Percentiles rank a stretch among this genome's conserved stretches.
Evolutionary conservation across 2,329 filamentous ascomycete species (phyloP).

Genomic region (Keithomyces neogunnii): DNA sequence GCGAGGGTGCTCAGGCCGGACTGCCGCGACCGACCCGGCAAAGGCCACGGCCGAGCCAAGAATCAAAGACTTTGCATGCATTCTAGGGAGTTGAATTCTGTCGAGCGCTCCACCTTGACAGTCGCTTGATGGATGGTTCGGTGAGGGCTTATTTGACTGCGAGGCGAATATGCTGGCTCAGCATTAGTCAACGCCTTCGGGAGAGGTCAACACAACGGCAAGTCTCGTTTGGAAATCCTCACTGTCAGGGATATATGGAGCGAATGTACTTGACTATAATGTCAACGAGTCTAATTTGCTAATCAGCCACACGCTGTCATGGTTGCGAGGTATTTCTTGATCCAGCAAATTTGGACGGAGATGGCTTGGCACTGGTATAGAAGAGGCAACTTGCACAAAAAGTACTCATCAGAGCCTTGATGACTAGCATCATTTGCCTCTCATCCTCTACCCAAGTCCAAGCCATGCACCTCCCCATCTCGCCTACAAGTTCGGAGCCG

Average conservation of each 20-base stretch:
- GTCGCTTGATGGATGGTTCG: not conserved
- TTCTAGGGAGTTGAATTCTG: conserved; percentile 21
- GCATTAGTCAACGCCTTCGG: not conserved
- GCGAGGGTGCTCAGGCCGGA: conserved; percentile 36
- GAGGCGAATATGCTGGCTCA: not conserved
- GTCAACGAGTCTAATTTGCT: conserved; percentile 41
- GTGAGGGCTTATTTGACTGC: not conserved
- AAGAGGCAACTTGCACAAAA: too few species aligned
- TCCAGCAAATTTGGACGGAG: not conserved
- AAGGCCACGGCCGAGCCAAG: conserved; percentile 41
- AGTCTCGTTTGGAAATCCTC: conserved; percentile 7
- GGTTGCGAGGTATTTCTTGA: too few species aligned
- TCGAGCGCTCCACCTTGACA: not conserved
- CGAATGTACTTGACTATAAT: conserved; percentile 51
- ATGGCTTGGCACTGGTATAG: not conserved
- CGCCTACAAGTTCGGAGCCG: not conserved
- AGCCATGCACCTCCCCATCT: not conserved
- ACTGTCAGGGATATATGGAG: conserved; percentile 42
- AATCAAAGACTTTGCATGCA: conserved; percentile 40
- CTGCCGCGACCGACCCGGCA: conserved; percentile 33
- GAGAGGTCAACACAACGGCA: not conserved
- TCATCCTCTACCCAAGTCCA: not conserved
- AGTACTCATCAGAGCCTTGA: too few species aligned
- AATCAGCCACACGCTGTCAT: too few species aligned
- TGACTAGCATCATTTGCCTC: too few species aligned